phyloP scores from a whole-genome alignment of 2,329 filamentous ascomycete genomes.

The Plenodomus lindquistii region DNA sequence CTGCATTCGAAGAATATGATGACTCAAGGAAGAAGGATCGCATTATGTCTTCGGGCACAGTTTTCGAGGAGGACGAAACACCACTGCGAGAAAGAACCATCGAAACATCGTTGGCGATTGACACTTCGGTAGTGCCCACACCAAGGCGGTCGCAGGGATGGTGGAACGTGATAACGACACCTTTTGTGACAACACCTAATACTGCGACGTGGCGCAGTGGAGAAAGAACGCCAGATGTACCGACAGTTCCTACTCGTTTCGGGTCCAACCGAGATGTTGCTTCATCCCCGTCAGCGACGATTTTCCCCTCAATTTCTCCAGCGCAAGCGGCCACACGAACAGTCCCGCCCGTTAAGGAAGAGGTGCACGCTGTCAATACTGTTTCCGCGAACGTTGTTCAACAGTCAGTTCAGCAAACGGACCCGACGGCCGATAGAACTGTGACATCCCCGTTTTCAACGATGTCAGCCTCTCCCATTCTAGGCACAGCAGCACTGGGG shows the following conservation, averaged over 20 bases:
- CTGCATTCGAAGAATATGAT: slow-evolving; percentile 55
- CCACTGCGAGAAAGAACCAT: slow-evolving; percentile 31
- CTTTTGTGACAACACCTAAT: slow-evolving; percentile 56
- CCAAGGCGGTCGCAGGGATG: slow-evolving; percentile 68
- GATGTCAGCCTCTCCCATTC: slow-evolving; percentile 38
- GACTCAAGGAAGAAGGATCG: slow-evolving; percentile 47
- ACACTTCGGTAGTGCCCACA: slow-evolving; percentile 51
- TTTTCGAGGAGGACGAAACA: slow-evolving; percentile 70
- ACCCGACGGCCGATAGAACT: slow-evolving; percentile 12
- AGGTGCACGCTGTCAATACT: background rate
- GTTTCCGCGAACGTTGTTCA: slow-evolving; percentile 3
- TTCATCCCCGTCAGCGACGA: slow-evolving; percentile 24
- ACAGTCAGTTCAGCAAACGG: slow-evolving; percentile 12
- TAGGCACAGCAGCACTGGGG: slow-evolving; percentile 37
- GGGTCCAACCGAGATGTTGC: slow-evolving; percentile 14
- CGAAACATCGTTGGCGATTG: slow-evolving; percentile 41
- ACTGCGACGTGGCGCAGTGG: slow-evolving; percentile 37
- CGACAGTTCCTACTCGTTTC: slow-evolving; percentile 36
- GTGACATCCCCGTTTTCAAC: slow-evolving; percentile 32
- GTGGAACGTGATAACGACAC: slow-evolving; percentile 78
- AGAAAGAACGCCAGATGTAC: slow-evolving; percentile 38
- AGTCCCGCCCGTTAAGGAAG: background rate
- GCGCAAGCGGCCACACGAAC: slow-evolving; percentile 2
- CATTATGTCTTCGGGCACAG: slow-evolving; percentile 62
- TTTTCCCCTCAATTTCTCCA: slow-evolving; percentile 20